phyloP scores from a whole-genome alignment of 2,329 filamentous ascomycete genomes.

The Drechslerella dactyloides region DNA sequence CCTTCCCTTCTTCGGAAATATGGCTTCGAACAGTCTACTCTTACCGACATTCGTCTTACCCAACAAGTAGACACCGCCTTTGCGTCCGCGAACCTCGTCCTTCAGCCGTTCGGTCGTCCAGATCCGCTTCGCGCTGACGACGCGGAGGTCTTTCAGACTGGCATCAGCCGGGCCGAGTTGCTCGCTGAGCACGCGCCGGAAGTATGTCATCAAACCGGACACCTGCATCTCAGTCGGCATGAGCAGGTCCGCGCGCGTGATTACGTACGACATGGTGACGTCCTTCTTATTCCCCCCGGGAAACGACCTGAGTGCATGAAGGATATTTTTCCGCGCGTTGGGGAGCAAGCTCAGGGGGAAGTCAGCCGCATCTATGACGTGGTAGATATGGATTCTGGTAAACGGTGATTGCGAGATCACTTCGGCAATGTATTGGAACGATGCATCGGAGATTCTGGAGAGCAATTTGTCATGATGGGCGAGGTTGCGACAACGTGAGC shows the following conservation, averaged over 20 bases:
- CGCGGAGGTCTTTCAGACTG: conserved; percentile 51
- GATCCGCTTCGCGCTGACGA: conserved; percentile 78
- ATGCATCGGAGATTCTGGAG: conserved; percentile 62
- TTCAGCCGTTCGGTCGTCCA: conserved; percentile 93
- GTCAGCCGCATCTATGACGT: conserved; percentile 91
- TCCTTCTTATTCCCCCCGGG: conserved; percentile 77
- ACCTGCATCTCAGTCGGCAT: conserved; percentile 84
- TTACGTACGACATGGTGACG: conserved; percentile 68
- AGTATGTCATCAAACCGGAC: conserved; percentile 82
- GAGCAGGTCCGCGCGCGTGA: conserved; percentile 85
- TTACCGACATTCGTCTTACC: conserved; percentile 99
- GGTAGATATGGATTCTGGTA: conserved; percentile 91
- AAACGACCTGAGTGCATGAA: conserved; percentile 70
- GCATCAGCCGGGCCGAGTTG: conserved; percentile 66
- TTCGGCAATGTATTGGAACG: conserved; percentile 77
- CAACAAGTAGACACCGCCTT: conserved; percentile 91
- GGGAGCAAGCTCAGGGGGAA: conserved; percentile 93
- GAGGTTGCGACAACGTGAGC: conserved; percentile 85
- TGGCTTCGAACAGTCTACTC: conserved; percentile 83
- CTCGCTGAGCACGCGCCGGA: conserved; percentile 76
- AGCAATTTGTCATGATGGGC: conserved; percentile 74
- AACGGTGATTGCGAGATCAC: conserved; percentile 88
- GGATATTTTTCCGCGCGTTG: conserved; percentile 62
- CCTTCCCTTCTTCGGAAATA: conserved; percentile 79
- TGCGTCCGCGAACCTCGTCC: conserved; percentile 81